These are phyloP conservation scores for Mortierella sp. DNA, from an alignment of 371 early-diverging fungal species.

Conservation along the genomic window DNA sequence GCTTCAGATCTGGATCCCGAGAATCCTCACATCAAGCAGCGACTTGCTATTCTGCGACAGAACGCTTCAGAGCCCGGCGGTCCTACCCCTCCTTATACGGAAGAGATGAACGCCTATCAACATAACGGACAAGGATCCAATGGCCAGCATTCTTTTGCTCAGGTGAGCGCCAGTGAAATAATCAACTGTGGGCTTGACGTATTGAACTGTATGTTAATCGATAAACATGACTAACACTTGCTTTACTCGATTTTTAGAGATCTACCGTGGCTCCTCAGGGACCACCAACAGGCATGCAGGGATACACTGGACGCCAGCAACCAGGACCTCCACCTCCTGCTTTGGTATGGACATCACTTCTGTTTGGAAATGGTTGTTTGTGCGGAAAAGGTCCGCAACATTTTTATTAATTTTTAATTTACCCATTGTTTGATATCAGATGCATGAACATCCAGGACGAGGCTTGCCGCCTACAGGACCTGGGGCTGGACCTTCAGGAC, in stretches of 20 bases:
- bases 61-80: conserved; percentile 55
- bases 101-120: conserved; percentile 68
- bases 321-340: conserved; percentile 39
- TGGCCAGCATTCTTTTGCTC: conserved; percentile 45
- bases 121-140: conserved; percentile 26
- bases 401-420: too few species aligned
- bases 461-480: conserved; percentile 47
- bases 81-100: conserved; percentile 65
- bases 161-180: conserved; percentile 26
- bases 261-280: conserved; percentile 57
- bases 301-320: conserved; percentile 49
- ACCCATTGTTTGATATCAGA: background rate
- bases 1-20: conserved; percentile 93
- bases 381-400: too few species aligned
- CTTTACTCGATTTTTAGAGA: conserved; percentile 8
- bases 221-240: background rate
- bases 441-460: conserved; percentile 30
- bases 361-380: background rate
- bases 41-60: conserved; percentile 67
- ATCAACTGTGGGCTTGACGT: background rate
- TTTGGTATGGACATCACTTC: conserved; percentile 15
- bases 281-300: conserved; percentile 59
- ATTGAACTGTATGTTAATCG: background rate
- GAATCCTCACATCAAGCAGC: conserved; percentile 86
- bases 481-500: conserved; percentile 32